Base-by-base conservation (phyloP, 805 yeast species). In the Barnettozyma pratensis region DNA sequence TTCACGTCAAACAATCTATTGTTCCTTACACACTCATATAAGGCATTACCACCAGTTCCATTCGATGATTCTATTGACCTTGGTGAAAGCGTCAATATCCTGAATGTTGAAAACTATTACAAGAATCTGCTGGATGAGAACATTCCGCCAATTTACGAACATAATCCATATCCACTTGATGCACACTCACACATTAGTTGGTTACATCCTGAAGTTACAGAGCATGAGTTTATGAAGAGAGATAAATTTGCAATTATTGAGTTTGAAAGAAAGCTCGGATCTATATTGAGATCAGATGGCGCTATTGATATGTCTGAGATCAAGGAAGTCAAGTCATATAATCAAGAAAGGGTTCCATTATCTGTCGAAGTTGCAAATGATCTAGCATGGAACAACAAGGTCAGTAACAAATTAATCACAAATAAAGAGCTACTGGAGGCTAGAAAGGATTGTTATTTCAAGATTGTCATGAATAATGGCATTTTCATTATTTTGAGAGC, bases 231-330 rank as follows among this genome's bases (percentile, higher is more conserved):
- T 54, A 64, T 69, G 1, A 54, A 59, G 7, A 57, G 71, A 25
- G 97, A 91, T 58, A 54, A 63, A 1, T 66, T 65, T 40, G 95
- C 95, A 0, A 55, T 80, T n/a, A 70, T 72, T 29, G 92, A 87
- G 53, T 76, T 77, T 39, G 82, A 83, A 51, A 71, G 97, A 49
- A 72, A 83, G 45, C 65, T 81, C 1, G 70, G 72, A 27, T 76
- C 77, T 47, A 63, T 87, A 5, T 62, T 79, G 1, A 75, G 76
- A 45, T 76, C 96, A 0, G 75, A 77, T 30, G 81, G 82, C 0
- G 66, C 85, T 11, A 58, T 91, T 7, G 87, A 89, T 59, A 54
- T 91, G 45, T 63, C 76, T 25, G 70, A 73, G 7, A 72, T 86
- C 2, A 61, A 57, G 7, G 66, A 65, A 0, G 68, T 85, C 4